Percentiles rank a stretch among this genome's conserved stretches.
These are phyloP conservation scores for Pleurotus platypus DNA, from an alignment of 768 basidiomycete species.

Conservation along the genomic window DNA sequence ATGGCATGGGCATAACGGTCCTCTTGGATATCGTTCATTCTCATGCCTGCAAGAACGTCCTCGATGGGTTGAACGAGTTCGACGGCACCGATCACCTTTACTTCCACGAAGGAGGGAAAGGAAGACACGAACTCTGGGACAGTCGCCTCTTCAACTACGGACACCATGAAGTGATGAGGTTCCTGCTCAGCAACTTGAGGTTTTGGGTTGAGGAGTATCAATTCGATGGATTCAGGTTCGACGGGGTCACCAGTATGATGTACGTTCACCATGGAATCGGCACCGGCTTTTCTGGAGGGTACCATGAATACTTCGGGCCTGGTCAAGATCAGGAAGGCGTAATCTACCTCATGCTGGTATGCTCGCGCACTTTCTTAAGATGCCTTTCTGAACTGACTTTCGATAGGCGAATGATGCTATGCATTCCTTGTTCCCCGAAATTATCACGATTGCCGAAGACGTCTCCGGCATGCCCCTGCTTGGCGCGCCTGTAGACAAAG, in stretches of 20 bases:
- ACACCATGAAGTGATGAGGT: conserved; percentile 89
- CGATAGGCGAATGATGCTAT: conserved; percentile 87
- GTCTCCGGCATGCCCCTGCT: conserved; percentile 99
- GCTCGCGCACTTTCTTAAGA: conserved; percentile 23
- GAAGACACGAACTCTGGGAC: conserved; percentile 96
- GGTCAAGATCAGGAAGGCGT: conserved; percentile 84
- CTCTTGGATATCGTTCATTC: conserved; percentile 97
- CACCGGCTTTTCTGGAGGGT: conserved; percentile 95
- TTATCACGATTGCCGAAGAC: conserved; percentile 95
- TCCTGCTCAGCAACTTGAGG: conserved; percentile 91
- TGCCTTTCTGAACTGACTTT: conserved; percentile 6
- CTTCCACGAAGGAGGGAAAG: conserved; percentile 92
- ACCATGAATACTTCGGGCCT: conserved; percentile 96
- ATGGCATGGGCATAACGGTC: conserved; percentile 88
- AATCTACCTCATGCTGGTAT: conserved; percentile 94
- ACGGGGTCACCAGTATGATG: conserved; percentile 99
- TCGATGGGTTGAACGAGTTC: conserved; percentile 93
- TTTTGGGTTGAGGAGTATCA: conserved; percentile 94
- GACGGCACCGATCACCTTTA: conserved; percentile 98
- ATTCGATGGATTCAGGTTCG: conserved; percentile 98
- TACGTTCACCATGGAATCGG: conserved; percentile 98
- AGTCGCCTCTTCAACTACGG: conserved; percentile 97
- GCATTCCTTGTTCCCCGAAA: conserved; percentile 73
- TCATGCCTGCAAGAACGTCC: conserved; percentile 96
- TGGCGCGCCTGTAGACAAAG: conserved; percentile 69